Evolutionary conservation across 441 rosid genomes (phyloP), one percentile per base, ranked within the genome.

Genomic region (Jatropha multifida): DNA sequence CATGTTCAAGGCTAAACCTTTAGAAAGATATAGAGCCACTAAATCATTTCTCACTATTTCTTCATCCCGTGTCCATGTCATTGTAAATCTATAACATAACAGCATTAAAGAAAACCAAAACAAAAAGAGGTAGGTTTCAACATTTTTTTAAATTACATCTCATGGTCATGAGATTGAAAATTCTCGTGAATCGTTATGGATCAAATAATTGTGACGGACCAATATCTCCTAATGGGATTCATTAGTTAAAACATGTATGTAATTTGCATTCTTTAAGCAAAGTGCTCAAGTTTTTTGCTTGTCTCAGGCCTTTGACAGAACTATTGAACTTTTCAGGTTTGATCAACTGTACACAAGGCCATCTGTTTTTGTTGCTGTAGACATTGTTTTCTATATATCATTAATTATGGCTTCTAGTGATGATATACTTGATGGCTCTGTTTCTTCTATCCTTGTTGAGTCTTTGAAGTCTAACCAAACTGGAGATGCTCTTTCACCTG

Each of bases 401-500:
- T 82, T 82, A 85, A 86, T 78, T 68, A 93, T 88, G 93, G 78
- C 84, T 74, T 78, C 60, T 77, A 73, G 74, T 75, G 84, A 83
- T 77, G 86, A 86, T n/a, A 69, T 15, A 48, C 54, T n/a, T 72
- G 84, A 80, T 61, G 82, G 83, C 68, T 79, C 84, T 38, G 23
- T 84, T 9, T 78, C 88, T 55, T 80, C 86, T 5, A 17, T 67
- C 81, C 59, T 78, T 71, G 65, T 60, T 55, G 85, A 80, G 74
- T 84, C 84, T 6, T 66, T 76, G 79, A 82, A 75, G 67, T 78
- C 80, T n/a, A 82, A 59, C 42, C 76, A 59, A 67, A 44, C 42
- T 10, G 88, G 80, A 64, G 90, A 85, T 72, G 63, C 58, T 46
- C 84, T 85, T 81, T 91, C 92, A 11, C 73, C 82, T 41, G 98